A percentile compares a stretch with the other conserved stretches of the same genome.
Evolutionary conservation across 495 filamentous ascomycete genomes (phyloP).

Genomic region (Tetracladium setigerum): DNA sequence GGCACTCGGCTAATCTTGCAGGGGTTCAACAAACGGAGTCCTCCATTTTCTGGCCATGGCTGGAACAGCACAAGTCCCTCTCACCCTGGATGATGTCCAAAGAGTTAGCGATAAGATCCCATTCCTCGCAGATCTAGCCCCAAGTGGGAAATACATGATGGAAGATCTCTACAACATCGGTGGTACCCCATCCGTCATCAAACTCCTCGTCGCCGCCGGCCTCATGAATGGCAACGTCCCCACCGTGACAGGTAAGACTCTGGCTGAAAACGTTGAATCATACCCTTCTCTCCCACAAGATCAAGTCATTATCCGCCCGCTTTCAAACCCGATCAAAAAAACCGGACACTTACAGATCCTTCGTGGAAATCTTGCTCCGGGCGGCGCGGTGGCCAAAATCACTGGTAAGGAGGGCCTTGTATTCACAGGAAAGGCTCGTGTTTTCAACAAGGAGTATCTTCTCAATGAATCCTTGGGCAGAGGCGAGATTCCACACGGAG

Average conservation of each 20-base stretch:
- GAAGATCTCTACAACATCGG: constrained; percentile 93
- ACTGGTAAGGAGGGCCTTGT: constrained; percentile 86
- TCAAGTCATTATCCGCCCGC: constrained; percentile 78
- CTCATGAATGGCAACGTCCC: constrained; percentile 77
- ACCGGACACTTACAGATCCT: constrained; percentile 89
- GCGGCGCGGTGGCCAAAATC: constrained; percentile 94
- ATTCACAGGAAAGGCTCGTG: constrained; percentile 75
- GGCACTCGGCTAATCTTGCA: neutral
- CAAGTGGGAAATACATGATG: constrained; percentile 84
- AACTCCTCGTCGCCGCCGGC: constrained; percentile 76
- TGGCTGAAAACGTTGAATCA: constrained; percentile 78
- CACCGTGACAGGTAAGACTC: constrained; percentile 88
- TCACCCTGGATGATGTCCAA: constrained; percentile 85
- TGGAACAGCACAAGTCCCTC: constrained; percentile 71
- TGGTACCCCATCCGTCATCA: constrained; percentile 85
- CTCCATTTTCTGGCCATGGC: constrained; percentile 96
- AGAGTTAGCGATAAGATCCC: constrained; percentile 83
- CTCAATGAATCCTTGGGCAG: constrained; percentile 69
- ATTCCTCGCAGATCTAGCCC: constrained; percentile 88
- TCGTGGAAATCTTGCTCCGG: constrained; percentile 82
- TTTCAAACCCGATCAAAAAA: constrained; percentile 77
- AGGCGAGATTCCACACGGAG: constrained; percentile 62
- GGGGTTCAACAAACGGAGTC: constrained; percentile 82
- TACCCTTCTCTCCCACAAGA: constrained; percentile 74
- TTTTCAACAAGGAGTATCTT: constrained; percentile 85